phyloP scores from a whole-genome alignment of 2,329 filamentous ascomycete genomes.

The Epichloe bromicola region DNA sequence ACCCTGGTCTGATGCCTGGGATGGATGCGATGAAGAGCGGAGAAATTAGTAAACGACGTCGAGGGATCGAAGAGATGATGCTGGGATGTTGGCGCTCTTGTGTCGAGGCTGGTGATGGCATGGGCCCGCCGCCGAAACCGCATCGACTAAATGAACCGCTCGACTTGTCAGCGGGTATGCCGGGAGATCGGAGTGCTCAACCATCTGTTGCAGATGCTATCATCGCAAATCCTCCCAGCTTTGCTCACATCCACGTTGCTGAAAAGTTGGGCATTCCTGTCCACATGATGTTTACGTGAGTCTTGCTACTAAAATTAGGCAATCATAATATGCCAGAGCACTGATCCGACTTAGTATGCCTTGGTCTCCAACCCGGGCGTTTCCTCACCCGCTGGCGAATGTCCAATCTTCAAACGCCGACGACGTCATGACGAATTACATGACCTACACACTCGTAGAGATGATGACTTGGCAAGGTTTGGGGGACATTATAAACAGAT shows the following conservation, averaged over 20 bases:
- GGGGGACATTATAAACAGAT: constrained; percentile 77
- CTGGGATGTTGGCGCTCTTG: constrained; percentile 79
- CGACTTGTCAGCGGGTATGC: constrained; percentile 19
- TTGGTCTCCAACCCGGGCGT: constrained; percentile 74
- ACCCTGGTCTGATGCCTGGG: constrained; percentile 73
- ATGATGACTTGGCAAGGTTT: constrained; percentile 90
- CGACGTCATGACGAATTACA: constrained; percentile 63
- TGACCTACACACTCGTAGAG: constrained; percentile 74
- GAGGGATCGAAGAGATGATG: constrained; percentile 67
- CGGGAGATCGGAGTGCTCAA: constrained; percentile 27
- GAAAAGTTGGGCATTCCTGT: constrained; percentile 63
- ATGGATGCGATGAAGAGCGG: constrained; percentile 64
- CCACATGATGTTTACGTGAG: constrained; percentile 83
- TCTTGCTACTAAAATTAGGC: constrained; percentile 9
- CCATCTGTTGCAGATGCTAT: constrained; percentile 78
- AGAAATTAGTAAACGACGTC: constrained; percentile 61
- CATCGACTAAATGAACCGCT: constrained; percentile 35
- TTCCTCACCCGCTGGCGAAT: constrained; percentile 77
- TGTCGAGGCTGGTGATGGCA: constrained; percentile 62
- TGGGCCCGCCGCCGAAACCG: constrained; percentile 33
- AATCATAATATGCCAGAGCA: background rate
- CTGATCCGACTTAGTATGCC: constrained; percentile 59
- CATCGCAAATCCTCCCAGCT: constrained; percentile 67
- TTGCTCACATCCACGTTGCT: constrained; percentile 62
- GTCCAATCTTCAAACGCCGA: constrained; percentile 67